Conservation (phyloP, 2,329 filamentous ascomycete species). For the Colletotrichum musicola region DNA sequence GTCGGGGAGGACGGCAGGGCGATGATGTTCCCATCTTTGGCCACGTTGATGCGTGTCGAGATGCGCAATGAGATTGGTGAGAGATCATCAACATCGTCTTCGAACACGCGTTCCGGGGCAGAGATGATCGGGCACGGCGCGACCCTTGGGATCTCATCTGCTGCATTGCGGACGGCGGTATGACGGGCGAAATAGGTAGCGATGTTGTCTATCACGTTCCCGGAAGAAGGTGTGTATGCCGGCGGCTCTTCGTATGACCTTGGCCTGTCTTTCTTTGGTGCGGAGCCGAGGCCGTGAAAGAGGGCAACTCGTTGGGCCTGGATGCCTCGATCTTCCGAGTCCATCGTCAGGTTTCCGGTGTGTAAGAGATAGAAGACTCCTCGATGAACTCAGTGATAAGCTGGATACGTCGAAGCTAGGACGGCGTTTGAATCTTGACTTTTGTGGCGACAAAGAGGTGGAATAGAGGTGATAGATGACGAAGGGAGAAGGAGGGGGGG, state of each 20-base stretch:
- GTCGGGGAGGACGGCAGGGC: slow-evolving; percentile 55
- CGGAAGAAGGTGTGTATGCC: slow-evolving; percentile 34
- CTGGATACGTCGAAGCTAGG: background rate
- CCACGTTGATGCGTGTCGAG: slow-evolving; percentile 60
- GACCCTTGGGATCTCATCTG: background rate
- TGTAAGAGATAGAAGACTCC: background rate
- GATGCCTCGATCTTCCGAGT: background rate
- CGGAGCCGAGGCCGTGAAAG: background rate
- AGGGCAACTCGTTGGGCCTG: background rate
- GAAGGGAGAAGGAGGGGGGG: background rate
- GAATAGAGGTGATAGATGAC: background rate
- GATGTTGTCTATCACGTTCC: slow-evolving; percentile 75
- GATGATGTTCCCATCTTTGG: slow-evolving; percentile 62
- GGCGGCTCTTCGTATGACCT: slow-evolving; percentile 30
- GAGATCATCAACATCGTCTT: slow-evolving; percentile 41
- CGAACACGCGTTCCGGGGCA: background rate
- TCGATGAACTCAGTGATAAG: background rate
- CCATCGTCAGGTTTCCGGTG: background rate
- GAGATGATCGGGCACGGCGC: background rate
- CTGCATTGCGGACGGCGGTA: background rate
- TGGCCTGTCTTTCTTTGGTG: slow-evolving; percentile 15
- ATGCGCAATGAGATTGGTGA: slow-evolving; percentile 61
- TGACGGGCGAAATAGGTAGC: slow-evolving; percentile 47
- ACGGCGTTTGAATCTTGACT: background rate
- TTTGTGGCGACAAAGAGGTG: too few species aligned